Conservation (phyloP, 345 rosid species). For the Hibiscus syriacus region DNA sequence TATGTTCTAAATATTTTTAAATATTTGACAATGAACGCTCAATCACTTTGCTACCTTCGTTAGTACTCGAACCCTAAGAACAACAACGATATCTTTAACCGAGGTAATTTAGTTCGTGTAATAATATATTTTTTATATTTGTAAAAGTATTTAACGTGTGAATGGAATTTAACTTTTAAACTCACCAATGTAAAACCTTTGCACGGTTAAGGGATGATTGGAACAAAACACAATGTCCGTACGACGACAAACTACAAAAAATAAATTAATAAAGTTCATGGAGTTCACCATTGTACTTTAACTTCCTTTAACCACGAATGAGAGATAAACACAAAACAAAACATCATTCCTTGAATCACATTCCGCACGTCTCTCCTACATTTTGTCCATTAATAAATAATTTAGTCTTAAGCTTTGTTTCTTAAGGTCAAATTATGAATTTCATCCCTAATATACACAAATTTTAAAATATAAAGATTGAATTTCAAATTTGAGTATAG, state of each 20-base stretch:
- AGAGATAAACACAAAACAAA: no score
- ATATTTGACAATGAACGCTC: no score
- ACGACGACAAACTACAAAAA: conserved; percentile 8
- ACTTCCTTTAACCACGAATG: background rate
- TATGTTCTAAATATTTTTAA: no score
- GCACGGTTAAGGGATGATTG: conserved; percentile 24
- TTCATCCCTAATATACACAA: background rate
- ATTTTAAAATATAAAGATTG: background rate
- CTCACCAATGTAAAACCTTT: background rate
- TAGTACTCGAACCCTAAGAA: no score
- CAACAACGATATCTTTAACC: no score
- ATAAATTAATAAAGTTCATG: background rate
- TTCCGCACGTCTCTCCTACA: conserved; percentile 33
- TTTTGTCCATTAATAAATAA: background rate
- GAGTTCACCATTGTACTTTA: conserved; percentile 5
- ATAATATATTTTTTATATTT: no score
- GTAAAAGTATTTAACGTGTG: background rate
- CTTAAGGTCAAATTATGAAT: background rate
- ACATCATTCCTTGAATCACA: conserved; percentile 12
- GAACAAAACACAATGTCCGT: conserved; percentile 20
- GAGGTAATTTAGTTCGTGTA: no score
- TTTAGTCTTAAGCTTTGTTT: background rate
- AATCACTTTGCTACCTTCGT: no score
- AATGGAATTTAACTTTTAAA: background rate
- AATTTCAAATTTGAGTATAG: background rate